These are phyloP conservation scores for Shiraia bambusicola DNA, from an alignment of 2,329 filamentous ascomycete genomes.

Conservation along the genomic window DNA sequence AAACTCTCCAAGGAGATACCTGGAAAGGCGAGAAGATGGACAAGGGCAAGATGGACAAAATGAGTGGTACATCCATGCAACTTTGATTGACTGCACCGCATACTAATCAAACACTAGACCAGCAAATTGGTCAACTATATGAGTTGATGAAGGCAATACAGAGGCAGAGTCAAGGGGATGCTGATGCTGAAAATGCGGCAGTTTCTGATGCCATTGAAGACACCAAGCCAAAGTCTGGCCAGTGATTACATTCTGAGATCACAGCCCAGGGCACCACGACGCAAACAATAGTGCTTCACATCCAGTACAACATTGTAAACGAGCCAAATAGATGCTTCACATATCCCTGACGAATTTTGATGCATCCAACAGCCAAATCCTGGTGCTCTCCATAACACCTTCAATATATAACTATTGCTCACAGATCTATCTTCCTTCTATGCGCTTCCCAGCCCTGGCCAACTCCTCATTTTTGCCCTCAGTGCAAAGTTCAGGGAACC, in stretches of 20 bases:
- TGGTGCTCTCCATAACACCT: not conserved
- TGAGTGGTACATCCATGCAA: conserved; percentile 71
- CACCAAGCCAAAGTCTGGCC: conserved; percentile 26
- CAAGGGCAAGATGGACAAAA: conserved; percentile 78
- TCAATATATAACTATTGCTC: not conserved
- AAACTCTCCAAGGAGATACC: conserved; percentile 81
- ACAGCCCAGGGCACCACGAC: conserved; percentile 1
- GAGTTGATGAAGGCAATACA: conserved; percentile 86
- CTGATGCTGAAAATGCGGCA: conserved; percentile 37
- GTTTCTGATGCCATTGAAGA: conserved; percentile 35
- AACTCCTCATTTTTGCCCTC: too few species aligned
- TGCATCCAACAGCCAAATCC: conserved; percentile 2
- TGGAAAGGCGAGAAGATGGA: conserved; percentile 89
- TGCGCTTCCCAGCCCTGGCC: not conserved
- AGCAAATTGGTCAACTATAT: conserved; percentile 91
- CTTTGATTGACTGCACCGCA: not conserved
- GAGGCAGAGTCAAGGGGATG: conserved; percentile 52
- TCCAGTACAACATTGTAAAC: conserved; percentile 4
- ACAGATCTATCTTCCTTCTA: not conserved
- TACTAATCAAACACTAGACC: conserved; percentile 58
- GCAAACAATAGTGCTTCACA: conserved; percentile 20
- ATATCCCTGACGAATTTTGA: not conserved
- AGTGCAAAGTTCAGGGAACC: not conserved
- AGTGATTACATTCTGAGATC: conserved; percentile 18
- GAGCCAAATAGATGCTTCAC: conserved; percentile 11